These are phyloP conservation scores for Rhodotorula sp. DNA, from an alignment of 1,284 basidiomycete species.

Conservation along the genomic window DNA sequence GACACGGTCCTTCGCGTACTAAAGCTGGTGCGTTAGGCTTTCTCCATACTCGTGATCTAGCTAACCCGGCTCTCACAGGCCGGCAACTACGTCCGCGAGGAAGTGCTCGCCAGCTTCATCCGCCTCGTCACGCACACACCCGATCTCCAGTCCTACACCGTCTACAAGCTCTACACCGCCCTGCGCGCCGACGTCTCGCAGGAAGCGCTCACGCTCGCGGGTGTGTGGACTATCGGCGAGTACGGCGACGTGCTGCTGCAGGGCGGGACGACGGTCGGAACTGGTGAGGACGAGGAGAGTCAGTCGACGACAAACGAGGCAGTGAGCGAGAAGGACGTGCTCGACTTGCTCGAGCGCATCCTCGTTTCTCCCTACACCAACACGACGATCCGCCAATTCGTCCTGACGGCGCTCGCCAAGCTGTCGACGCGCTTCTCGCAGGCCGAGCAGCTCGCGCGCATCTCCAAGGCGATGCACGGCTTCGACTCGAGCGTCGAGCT, in stretches of 20 bases:
- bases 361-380: slow-evolving; percentile 95
- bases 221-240: slow-evolving; percentile 96
- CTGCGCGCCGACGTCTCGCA: slow-evolving; percentile 92
- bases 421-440: slow-evolving; percentile 72
- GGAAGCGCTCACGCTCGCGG: slow-evolving; percentile 87
- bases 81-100: slow-evolving; percentile 98
- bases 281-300: slow-evolving; percentile 80
- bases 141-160: slow-evolving; percentile 93
- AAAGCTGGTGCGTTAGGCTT: slow-evolving; percentile 67
- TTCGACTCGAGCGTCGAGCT: slow-evolving; percentile 85
- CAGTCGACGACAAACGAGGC: slow-evolving; percentile 49
- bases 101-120: slow-evolving; percentile 92
- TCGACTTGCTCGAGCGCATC: slow-evolving; percentile 83
- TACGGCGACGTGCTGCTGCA: slow-evolving; percentile 90
- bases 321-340: slow-evolving; percentile 76
- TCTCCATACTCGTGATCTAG: not conserved
- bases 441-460: slow-evolving; percentile 64
- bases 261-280: slow-evolving; percentile 65
- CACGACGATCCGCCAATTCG: slow-evolving; percentile 86
- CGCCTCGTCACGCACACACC: slow-evolving; percentile 95
- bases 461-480: slow-evolving; percentile 69
- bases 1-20: slow-evolving; percentile 93
- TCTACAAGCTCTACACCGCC: slow-evolving; percentile 86
- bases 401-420: slow-evolving; percentile 87
- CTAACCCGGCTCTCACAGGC: slow-evolving; percentile 59